Percentiles rank a stretch among this genome's conserved stretches.
Evolutionary conservation across 768 basidiomycete species (phyloP).

Genomic region (Pleurotus tuber-regium): DNA sequence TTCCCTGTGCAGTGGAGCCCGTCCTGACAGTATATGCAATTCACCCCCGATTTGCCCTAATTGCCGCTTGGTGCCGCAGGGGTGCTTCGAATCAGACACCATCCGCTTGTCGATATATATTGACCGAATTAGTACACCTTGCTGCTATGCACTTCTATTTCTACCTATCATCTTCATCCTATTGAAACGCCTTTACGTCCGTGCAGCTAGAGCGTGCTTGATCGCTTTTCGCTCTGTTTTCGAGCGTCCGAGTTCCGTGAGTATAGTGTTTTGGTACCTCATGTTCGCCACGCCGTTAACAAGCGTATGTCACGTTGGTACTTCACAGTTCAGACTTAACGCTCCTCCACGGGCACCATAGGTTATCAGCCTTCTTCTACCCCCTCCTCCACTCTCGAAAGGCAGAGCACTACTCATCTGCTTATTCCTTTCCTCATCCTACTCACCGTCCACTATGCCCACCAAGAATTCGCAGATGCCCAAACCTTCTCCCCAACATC

Average conservation of each 20-base stretch:
- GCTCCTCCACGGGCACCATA: background rate
- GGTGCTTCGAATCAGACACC: too few species aligned
- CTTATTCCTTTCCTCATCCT: background rate
- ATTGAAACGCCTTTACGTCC: slow-evolving; percentile 3
- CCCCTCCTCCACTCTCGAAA: background rate
- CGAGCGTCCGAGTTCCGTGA: slow-evolving; percentile 10
- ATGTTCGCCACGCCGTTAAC: slow-evolving; percentile 17
- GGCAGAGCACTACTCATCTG: background rate
- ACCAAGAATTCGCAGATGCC: slow-evolving; percentile 27
- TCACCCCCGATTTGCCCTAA: slow-evolving; percentile 9
- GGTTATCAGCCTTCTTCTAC: background rate
- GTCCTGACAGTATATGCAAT: slow-evolving; percentile 7
- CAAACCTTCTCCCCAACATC: slow-evolving; percentile 30
- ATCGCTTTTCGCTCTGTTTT: slow-evolving; percentile 2
- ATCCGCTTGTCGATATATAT: background rate
- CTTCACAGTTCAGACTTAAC: slow-evolving; percentile 3
- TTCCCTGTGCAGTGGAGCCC: slow-evolving; percentile 2
- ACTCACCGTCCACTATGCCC: slow-evolving; percentile 25
- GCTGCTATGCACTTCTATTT: too few species aligned
- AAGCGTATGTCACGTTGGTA: slow-evolving; percentile 15
- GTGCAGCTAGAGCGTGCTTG: slow-evolving; percentile 5
- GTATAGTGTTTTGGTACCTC: slow-evolving; percentile 14
- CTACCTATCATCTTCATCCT: background rate
- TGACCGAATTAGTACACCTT: too few species aligned
- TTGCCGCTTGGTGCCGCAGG: slow-evolving; percentile 7